Evolutionary conservation across 2,329 filamentous ascomycete genomes (phyloP).

Genomic region (Shiraia sp.): DNA sequence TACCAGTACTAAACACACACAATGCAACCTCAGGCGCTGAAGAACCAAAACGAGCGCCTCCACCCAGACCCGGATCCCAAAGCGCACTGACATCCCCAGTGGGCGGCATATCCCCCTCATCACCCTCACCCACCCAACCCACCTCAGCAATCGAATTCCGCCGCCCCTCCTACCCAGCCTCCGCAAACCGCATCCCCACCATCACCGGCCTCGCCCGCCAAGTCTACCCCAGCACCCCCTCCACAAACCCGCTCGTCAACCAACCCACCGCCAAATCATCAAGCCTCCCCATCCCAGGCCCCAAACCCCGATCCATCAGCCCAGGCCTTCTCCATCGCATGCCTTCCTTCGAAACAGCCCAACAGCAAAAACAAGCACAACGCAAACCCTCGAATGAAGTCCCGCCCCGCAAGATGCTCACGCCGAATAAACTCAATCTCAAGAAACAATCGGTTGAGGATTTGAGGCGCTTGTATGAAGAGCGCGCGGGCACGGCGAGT

Average conservation of each 20-base stretch:
- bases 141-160: slow-evolving; percentile 23
- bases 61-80: slow-evolving; percentile 4
- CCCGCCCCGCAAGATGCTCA: slow-evolving; percentile 25
- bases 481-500: slow-evolving; percentile 48
- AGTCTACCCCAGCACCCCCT: slow-evolving; percentile 30
- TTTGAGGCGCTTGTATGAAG: slow-evolving; percentile 53
- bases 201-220: slow-evolving; percentile 45
- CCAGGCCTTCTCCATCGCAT: slow-evolving; percentile 52
- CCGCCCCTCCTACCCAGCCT: slow-evolving; percentile 37
- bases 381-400: slow-evolving; percentile 14
- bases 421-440: slow-evolving; percentile 44
- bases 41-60: slow-evolving; percentile 4
- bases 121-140: slow-evolving; percentile 14
- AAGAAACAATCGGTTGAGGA: slow-evolving; percentile 54
- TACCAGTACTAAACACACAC: slow-evolving; percentile 8
- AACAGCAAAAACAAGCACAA: too few relatives aligned
- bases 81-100: slow-evolving; percentile 21
- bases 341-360: slow-evolving; percentile 50
- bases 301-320: slow-evolving; percentile 42
- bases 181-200: slow-evolving; percentile 32
- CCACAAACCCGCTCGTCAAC: slow-evolving; percentile 25
- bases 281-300: slow-evolving; percentile 33
- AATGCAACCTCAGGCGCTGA: neutral
- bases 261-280: slow-evolving; percentile 34
- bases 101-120: slow-evolving; percentile 16